Evolutionary conservation across 352 stramenopile species (phyloP), one percentile per base, ranked within the genome.

Genomic region (Plasmopara viticola): DNA sequence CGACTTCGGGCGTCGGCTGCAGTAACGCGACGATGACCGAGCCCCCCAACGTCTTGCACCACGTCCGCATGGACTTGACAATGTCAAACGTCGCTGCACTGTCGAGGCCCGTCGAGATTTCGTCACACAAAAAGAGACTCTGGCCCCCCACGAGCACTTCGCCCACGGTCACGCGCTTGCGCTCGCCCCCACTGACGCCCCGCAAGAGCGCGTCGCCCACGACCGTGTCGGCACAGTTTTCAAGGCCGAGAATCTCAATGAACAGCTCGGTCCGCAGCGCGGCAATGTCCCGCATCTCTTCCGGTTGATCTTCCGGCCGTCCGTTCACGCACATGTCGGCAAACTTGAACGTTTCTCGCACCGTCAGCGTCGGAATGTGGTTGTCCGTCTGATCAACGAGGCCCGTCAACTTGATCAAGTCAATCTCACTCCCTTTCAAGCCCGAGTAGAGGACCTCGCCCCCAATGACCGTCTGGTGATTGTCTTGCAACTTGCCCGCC

Each of bases 161-260:
- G 14, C 77, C 93, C 35, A 97, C 90, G 3, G 88, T 90, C 10
- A 97, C 72, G 39, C 89, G 68, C 68, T 85, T 58, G 51, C 85
- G 79, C 38, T 90, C 90, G 39, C 95, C 95, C 42, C 95, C 95
- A 50, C 70, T 92, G 1, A 98, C 84, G 60, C 95, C 95, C 47
- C 90, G 79, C 4, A 86, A 57, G 29, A 87, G 43, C 3, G 74
- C 73, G 35, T 98, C 76, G 13, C 95, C 93, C 6, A 98, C 90
- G 31, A 97, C 89, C 0, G 93, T 98, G 60, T 98, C 79, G n/a
- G 69, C 75, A 18, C 95, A 96, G 54, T 86, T 75, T 29, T 69
- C 71, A 15, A 98, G 68, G 33, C 90, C 92, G 13, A 98, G 58
- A 4, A 87, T 79, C 34, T 74, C 60, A 6, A 96, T 31, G n/a